Percentiles rank a stretch among this genome's conserved stretches.
Evolutionary conservation across 805 yeast species (phyloP).

Genomic region (Saturnispora hagleri): DNA sequence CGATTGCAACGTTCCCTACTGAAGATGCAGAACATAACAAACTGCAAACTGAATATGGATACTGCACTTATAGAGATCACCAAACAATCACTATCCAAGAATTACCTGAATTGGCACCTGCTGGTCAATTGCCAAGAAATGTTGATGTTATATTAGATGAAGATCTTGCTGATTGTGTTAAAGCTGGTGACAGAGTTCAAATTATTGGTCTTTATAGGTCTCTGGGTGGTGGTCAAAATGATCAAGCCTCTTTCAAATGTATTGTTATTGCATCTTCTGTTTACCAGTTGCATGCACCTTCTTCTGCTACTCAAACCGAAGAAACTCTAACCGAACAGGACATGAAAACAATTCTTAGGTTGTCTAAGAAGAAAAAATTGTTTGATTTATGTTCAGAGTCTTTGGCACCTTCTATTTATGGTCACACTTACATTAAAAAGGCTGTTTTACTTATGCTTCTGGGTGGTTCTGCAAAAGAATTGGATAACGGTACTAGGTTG

Average conservation of each 20-base stretch:
- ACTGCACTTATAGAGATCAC: slow-evolving; percentile 85
- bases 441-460: slow-evolving; percentile 85
- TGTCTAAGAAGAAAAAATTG: slow-evolving; percentile 60
- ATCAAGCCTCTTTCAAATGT: slow-evolving; percentile 64
- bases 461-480: slow-evolving; percentile 91
- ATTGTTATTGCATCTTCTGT: slow-evolving; percentile 84
- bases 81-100: slow-evolving; percentile 92
- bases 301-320: slow-evolving; percentile 55
- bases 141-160: slow-evolving; percentile 90
- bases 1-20: slow-evolving; percentile 84
- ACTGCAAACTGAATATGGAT: slow-evolving; percentile 84
- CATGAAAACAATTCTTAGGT: slow-evolving; percentile 73
- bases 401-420: slow-evolving; percentile 92
- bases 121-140: slow-evolving; percentile 93
- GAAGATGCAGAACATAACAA: slow-evolving; percentile 90
- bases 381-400: slow-evolving; percentile 77
- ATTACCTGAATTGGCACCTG: slow-evolving; percentile 96
- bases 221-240: slow-evolving; percentile 63
- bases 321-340: slow-evolving; percentile 73
- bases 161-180: slow-evolving; percentile 82
- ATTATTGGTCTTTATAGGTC: slow-evolving; percentile 91
- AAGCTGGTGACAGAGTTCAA: slow-evolving; percentile 95
- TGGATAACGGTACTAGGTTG: slow-evolving; percentile 90
- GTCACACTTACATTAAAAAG: slow-evolving; percentile 82
- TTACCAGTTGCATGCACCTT: slow-evolving; percentile 79